Evolutionary conservation across 1,284 basidiomycete species (phyloP), one percentile per base, ranked within the genome.

Genomic region (Cryptococcus sp.): DNA sequence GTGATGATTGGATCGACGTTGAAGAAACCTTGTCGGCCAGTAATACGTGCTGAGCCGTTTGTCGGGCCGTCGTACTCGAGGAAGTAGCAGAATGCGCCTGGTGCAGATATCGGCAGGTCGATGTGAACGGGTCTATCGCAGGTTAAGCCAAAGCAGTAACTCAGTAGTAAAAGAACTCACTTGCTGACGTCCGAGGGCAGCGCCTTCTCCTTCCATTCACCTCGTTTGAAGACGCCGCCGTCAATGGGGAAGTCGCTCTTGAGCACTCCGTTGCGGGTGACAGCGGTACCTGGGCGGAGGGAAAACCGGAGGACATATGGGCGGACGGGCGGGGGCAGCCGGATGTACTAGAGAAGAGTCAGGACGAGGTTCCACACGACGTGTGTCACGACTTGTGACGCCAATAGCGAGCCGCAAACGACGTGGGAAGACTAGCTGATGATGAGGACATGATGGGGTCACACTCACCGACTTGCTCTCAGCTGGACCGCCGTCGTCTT

Each of bases 201-300:
- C 59, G 70, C 87, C 71, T 89, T 83, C 76, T 92, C 84, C 10
- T 85, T 82, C 76, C 91, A 93, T 45, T 80, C 83, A 62, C 88
- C 85, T 23, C 95, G 85, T 56, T 86, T 83, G 72, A 97, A 99
- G 16, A 78, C 80, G 27, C 90, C 90, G 17, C 93, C 93, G 66
- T 97, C 89, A 6, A 96, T 83, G 3, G 93, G 94, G 70, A 96
- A 96, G 78, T 96, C 95, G 59, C 91, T 93, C 81, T 88, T 92
- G 76, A 97, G 89, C 3, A 91, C 84, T 52, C 92, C 94, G 64
- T 93, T 91, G 67, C 86, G 87, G 3, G 91, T 86, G 7, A 91
- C 90, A 1, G 89, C 86, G 0, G 91, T 92, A 11, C 93, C 93
- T 0, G 93, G 89, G 58, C 91, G 89, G 54, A 97, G 83, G 11